Percentiles rank a stretch among this genome's conserved stretches.
These are phyloP conservation scores for Penicillium occitanis DNA, from an alignment of 2,329 filamentous ascomycete species.

Conservation along the genomic window DNA sequence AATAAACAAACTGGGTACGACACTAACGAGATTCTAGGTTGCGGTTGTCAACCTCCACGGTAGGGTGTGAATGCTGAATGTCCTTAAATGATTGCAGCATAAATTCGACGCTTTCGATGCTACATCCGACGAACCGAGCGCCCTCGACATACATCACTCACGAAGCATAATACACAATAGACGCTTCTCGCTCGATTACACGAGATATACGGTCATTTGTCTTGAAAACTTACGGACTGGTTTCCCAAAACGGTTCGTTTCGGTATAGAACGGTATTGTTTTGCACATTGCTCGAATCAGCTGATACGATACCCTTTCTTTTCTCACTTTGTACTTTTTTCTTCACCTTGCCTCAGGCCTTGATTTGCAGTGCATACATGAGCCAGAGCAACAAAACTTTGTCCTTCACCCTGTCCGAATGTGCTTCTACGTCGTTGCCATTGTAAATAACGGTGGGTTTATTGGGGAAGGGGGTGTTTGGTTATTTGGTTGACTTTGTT, in stretches of 20 bases:
- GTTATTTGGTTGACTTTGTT: neutral
- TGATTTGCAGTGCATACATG: conserved; percentile 9
- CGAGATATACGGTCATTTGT: neutral
- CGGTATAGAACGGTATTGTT: conserved; percentile 5
- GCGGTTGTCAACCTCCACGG: conserved; percentile 19
- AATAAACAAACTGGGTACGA: neutral
- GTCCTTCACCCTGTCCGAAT: neutral
- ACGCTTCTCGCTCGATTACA: neutral
- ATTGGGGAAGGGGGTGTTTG: neutral
- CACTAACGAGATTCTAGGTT: conserved; percentile 8
- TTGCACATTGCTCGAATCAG: conserved; percentile 11
- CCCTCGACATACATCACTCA: neutral
- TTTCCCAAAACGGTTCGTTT: neutral
- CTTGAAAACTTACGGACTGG: neutral
- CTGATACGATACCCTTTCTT: conserved; percentile 18
- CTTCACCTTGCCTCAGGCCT: neutral
- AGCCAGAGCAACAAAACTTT: neutral
- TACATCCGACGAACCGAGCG: neutral
- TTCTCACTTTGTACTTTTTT: conserved; percentile 2
- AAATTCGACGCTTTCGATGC: neutral
- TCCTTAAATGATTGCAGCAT: conserved; percentile 4
- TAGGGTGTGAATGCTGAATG: conserved; percentile 8
- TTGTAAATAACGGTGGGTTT: conserved; percentile 6
- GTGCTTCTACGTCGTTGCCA: neutral
- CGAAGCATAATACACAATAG: conserved; percentile 16